Percentiles rank a stretch among this genome's conserved stretches.
These are phyloP conservation scores for Fulvia fulva DNA, from an alignment of 2,329 filamentous ascomycete genomes.

Conservation along the genomic window DNA sequence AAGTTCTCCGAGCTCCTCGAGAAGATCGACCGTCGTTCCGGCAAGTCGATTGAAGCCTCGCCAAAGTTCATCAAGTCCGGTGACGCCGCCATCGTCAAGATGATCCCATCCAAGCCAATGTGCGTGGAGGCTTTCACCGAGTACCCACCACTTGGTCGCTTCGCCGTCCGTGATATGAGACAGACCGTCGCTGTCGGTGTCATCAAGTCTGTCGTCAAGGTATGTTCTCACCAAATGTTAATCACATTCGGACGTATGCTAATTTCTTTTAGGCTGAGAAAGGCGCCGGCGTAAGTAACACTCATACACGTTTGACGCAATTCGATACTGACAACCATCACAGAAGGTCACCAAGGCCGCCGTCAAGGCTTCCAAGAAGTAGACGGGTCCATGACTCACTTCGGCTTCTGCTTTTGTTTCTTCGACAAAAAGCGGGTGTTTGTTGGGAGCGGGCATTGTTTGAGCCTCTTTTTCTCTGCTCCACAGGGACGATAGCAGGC, in stretches of 20 bases:
- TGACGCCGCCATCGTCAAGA: conserved; percentile 99
- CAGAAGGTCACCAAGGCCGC: conserved; percentile 51
- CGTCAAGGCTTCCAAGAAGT: conserved; percentile 39
- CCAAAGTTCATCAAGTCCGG: conserved; percentile 99
- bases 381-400: conserved; percentile 21
- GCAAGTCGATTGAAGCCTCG: conserved; percentile 84
- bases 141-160: conserved; percentile 98
- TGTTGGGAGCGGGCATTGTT: conserved; percentile 19
- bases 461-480: conserved; percentile 13
- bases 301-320: not conserved
- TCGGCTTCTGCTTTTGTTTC: conserved; percentile 9
- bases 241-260: not conserved
- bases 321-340: conserved; percentile 22
- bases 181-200: conserved; percentile 66
- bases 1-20: conserved; percentile 99
- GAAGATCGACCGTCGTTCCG: conserved; percentile 99
- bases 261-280: not conserved
- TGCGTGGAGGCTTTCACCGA: conserved; percentile 99
- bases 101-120: conserved; percentile 99
- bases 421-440: conserved; percentile 20
- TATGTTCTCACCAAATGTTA: conserved; percentile 15
- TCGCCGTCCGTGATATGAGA: conserved; percentile 98
- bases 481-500: conserved; percentile 10
- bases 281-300: conserved; percentile 9
- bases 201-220: conserved; percentile 40